Evolutionary conservation across 139 green algal species (phyloP).

Genomic region (Coelastrella sp.): DNA sequence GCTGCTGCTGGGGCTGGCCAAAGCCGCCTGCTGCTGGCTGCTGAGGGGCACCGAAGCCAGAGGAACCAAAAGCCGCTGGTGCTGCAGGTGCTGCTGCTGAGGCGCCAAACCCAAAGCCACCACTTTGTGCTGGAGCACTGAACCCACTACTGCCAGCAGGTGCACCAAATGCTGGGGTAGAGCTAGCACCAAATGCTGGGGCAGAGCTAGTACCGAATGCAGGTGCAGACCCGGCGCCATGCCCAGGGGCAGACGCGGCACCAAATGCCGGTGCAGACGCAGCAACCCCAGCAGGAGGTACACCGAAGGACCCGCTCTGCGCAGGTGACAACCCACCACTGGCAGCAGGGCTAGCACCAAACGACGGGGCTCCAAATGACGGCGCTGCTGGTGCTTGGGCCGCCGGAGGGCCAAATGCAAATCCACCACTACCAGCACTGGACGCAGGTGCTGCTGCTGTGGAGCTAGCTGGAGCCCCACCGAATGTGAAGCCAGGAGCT

Average conservation of each 20-base stretch:
- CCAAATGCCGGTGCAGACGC: neutral
- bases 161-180: neutral
- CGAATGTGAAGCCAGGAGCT: neutral
- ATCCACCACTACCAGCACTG: neutral
- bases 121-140: too few relatives aligned
- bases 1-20: neutral
- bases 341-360: neutral
- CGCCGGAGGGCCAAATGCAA: too few relatives aligned
- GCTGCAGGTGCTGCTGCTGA: too few relatives aligned
- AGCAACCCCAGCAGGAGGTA: neutral
- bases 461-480: neutral
- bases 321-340: neutral
- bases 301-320: neutral
- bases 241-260: too few relatives aligned
- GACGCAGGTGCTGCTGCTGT: neutral
- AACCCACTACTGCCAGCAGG: too few relatives aligned
- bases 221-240: too few relatives aligned
- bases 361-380: too few relatives aligned
- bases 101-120: too few relatives aligned
- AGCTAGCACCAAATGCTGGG: neutral
- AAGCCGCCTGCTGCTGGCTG: conserved; percentile 10
- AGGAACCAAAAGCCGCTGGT: neutral
- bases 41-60: neutral
- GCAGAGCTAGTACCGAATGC: neutral
- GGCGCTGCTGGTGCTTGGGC: too few relatives aligned